Evolutionary conservation across 31 red algal genomes (phyloP), one percentile per base, ranked within the genome.

Genomic region (Asparagopsis taxiformis): DNA sequence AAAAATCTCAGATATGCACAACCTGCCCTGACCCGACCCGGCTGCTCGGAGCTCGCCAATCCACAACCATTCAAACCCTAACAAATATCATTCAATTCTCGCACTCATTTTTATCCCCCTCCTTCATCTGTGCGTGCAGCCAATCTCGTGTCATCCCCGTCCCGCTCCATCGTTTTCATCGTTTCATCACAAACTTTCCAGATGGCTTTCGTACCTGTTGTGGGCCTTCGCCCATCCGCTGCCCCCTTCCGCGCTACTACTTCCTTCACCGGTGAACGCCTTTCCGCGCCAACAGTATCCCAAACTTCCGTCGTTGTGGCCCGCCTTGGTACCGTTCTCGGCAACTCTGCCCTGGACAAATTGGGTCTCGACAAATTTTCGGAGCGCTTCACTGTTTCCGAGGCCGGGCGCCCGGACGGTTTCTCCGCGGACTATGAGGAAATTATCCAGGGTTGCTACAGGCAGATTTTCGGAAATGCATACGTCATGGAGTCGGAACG

Each of bases 401-500:
- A 88, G 16, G 49, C 46, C 38, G 61, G 54, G 31, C 70, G 82
- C 36, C 80, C 77, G 2, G 77, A 17, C 31, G 79, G 80, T 35
- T 97, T 79, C 59, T 84, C 87, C 41, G 62, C 75, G 7, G 94
- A 97, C 57, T 91, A 87, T 55, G 88, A 97, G 73, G 79, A 75
- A 32, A 76, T 78, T 56, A 92, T 97, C 51, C 80, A 82, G 54
- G 74, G 57, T 29, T 39, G 59, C 15, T 91, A 94, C 74, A 69
- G 80, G 31, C 85, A 92, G 51, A 69, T 99, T 34, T 99, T 99
- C 61, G 96, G 88, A 34, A 94, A 99, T 55, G 87, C 82, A 16
- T 94, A 99, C 68, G 85, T 99, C 65, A 93, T 99, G 82, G 96
- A 94, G 63, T 82, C 86, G 5, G 96, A 99, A 31, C 83, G 77